These are phyloP conservation scores for Moesziomyces sp. DNA, from an alignment of 1,284 basidiomycete species.

Conservation along the genomic window DNA sequence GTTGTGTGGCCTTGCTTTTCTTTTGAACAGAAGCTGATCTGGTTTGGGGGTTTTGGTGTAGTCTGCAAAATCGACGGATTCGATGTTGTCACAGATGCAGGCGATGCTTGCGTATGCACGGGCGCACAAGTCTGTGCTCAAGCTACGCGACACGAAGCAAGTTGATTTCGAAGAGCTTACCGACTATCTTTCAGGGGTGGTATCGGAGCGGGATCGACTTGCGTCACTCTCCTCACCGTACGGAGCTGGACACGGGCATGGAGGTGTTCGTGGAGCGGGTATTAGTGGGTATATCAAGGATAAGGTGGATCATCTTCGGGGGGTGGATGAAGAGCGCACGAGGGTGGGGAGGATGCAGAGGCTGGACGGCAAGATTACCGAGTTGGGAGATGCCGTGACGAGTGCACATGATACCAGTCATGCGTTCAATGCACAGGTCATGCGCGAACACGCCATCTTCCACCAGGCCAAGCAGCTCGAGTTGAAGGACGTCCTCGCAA, in stretches of 20 bases:
- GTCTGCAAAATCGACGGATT: conserved; percentile 68
- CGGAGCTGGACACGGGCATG: conserved; percentile 57
- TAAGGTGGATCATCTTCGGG: conserved; percentile 87
- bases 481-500: conserved; percentile 91
- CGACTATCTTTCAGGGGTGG: conserved; percentile 90
- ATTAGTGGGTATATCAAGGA: conserved; percentile 86
- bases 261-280: conserved; percentile 76
- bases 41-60: conserved; percentile 3
- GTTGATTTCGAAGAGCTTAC: conserved; percentile 98
- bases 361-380: conserved; percentile 91
- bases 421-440: conserved; percentile 91
- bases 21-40: neutral
- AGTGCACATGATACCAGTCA: conserved; percentile 93
- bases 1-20: conserved; percentile 1
- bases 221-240: conserved; percentile 56
- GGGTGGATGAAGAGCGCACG: conserved; percentile 91
- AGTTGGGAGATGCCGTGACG: conserved; percentile 96
- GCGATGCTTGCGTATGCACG: conserved; percentile 88
- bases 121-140: conserved; percentile 88
- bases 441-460: conserved; percentile 89
- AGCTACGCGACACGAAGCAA: conserved; percentile 96
- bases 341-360: conserved; percentile 92
- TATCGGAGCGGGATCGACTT: conserved; percentile 88
- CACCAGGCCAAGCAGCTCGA: conserved; percentile 89
- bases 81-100: conserved; percentile 87